A percentile compares a stretch with the other conserved stretches of the same genome.
Conservation (phyloP, 129 eudicot genomes). For the Helichrysum umbraculigerum region DNA sequence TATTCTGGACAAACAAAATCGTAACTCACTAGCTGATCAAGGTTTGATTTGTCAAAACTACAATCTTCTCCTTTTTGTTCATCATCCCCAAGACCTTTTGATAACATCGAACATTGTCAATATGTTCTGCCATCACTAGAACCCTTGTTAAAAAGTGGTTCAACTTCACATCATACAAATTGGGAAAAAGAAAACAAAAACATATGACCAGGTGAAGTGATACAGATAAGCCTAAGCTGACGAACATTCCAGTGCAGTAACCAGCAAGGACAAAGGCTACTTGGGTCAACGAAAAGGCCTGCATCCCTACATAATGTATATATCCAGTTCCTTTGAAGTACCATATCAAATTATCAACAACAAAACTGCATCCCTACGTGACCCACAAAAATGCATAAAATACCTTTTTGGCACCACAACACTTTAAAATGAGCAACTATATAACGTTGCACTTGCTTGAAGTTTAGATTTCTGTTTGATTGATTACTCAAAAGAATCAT, state of each 20-base stretch:
- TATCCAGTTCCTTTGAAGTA: neutral
- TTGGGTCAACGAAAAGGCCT: neutral
- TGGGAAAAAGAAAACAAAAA: neutral
- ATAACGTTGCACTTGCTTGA: neutral
- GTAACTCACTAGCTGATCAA: too few relatives aligned
- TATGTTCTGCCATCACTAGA: too few relatives aligned
- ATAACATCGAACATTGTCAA: too few relatives aligned
- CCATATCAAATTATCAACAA: neutral
- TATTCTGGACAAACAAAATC: too few relatives aligned
- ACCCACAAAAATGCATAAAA: neutral
- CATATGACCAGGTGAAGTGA: neutral
- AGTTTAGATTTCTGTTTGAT: neutral
- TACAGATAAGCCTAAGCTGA: neutral
- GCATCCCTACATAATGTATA: neutral
- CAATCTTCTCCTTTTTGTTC: too few relatives aligned
- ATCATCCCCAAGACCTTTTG: too few relatives aligned
- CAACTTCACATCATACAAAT: neutral
- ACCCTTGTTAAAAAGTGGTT: neutral
- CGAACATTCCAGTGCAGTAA: neutral
- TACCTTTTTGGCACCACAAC: neutral
- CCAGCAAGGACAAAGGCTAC: neutral
- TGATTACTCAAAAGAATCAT: constrained; percentile 1
- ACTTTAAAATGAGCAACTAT: neutral
- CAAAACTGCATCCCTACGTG: neutral
- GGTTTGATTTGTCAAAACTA: too few relatives aligned